These are phyloP conservation scores for Gossypium lobatum DNA, from an alignment of 441 rosid species.

Conservation along the genomic window DNA sequence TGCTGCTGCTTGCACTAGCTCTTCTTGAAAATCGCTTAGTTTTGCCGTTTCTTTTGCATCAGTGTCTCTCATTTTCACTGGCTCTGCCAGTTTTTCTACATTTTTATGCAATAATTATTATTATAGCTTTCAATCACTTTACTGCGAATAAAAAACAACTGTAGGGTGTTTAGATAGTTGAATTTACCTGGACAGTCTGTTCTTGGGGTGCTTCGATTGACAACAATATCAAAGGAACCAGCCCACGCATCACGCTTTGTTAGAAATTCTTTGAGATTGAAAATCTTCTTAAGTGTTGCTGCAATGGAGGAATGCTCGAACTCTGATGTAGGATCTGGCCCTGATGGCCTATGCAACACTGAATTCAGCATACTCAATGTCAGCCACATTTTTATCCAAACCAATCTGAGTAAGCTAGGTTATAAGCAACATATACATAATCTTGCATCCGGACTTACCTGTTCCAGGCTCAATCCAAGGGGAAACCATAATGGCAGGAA, in stretches of 20 bases:
- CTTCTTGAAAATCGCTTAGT: constrained; percentile 74
- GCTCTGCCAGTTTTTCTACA: constrained; percentile 52
- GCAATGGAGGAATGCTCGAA: constrained; percentile 89
- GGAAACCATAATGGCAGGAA: constrained; percentile 72
- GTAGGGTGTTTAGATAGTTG: neutral
- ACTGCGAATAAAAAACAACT: neutral
- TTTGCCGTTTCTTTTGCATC: constrained; percentile 43
- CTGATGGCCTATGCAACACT: constrained; percentile 72
- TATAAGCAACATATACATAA: neutral
- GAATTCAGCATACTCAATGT: constrained; percentile 4
- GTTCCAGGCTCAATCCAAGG: constrained; percentile 90
- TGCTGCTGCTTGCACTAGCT: constrained; percentile 69
- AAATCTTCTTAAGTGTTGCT: constrained; percentile 77
- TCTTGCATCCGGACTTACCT: constrained; percentile 29
- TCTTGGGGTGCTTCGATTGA: constrained; percentile 58
- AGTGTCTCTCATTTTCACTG: constrained; percentile 34
- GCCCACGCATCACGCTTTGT: constrained; percentile 98
- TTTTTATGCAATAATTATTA: neutral
- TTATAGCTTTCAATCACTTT: neutral
- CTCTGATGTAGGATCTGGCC: constrained; percentile 69
- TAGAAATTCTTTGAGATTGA: constrained; percentile 67
- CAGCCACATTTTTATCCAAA: too few species aligned
- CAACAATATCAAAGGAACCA: constrained; percentile 64
- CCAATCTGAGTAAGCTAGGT: too few species aligned
- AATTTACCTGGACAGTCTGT: constrained; percentile 68